Evolutionary conservation across 345 rosid species (phyloP).

Genomic region (Rhizophora apiculata): DNA sequence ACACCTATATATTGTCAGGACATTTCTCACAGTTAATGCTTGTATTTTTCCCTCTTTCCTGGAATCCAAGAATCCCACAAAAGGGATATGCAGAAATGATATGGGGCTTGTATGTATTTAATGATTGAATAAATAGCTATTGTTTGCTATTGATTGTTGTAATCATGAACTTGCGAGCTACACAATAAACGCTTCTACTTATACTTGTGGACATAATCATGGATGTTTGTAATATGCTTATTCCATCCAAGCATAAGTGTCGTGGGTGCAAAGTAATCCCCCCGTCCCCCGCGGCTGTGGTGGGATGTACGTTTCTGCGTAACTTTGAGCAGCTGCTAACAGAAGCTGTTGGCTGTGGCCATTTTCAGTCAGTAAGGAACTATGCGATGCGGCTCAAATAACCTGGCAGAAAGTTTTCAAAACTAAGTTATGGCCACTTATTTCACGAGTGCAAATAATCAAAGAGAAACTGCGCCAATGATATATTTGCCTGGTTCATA

Average conservation of each 20-base stretch:
- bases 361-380: conserved; percentile 25
- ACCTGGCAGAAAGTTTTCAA: conserved; percentile 12
- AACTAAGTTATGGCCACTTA: conserved; percentile 57
- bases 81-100: not conserved
- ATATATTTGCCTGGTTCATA: conserved; percentile 47
- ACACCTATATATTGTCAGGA: not conserved
- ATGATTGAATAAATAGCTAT: not conserved
- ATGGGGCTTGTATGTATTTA: not conserved
- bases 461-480: conserved; percentile 52
- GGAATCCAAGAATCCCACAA: not conserved
- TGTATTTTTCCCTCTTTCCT: not conserved
- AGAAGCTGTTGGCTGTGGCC: conserved; percentile 16
- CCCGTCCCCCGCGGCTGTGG: no score
- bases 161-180: conserved; percentile 1
- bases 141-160: conserved; percentile 1
- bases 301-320: not conserved
- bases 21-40: conserved; percentile 7
- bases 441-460: conserved; percentile 49
- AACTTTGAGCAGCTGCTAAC: conserved; percentile 15
- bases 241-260: no score
- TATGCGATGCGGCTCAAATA: conserved; percentile 16
- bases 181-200: not conserved
- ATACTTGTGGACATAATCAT: not conserved
- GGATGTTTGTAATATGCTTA: not conserved
- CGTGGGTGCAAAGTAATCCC: no score